Conservation (phyloP, 148 eudicot genomes). For the Diospyros kaki region DNA sequence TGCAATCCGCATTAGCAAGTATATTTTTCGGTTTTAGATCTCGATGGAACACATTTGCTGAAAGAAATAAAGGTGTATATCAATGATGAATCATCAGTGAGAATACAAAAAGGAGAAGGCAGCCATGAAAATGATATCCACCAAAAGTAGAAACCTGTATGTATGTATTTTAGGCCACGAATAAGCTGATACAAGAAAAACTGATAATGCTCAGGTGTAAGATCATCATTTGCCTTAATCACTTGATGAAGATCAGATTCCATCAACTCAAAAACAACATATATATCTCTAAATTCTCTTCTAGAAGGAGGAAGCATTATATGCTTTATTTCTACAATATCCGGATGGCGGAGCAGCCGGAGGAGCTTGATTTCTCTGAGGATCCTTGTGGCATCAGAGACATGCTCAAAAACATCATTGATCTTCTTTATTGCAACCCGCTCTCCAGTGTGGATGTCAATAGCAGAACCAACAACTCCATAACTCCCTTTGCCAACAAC, state of each 20-base stretch:
- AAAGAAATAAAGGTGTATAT: constrained; percentile 12
- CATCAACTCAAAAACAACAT: constrained; percentile 95
- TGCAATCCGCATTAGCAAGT: constrained; percentile 94
- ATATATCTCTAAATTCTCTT: constrained; percentile 86
- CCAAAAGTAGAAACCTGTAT: constrained; percentile 55
- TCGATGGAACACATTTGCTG: constrained; percentile 93
- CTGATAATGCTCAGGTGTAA: constrained; percentile 81
- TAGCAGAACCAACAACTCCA: constrained; percentile 92
- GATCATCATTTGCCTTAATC: constrained; percentile 87
- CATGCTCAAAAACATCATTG: constrained; percentile 96
- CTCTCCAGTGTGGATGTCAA: constrained; percentile 82
- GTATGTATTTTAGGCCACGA: constrained; percentile 83
- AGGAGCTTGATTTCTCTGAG: constrained; percentile 96
- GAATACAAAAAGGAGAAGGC: not conserved
- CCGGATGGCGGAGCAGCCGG: constrained; percentile 88
- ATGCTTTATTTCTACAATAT: constrained; percentile 88
- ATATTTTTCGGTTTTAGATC: constrained; percentile 93
- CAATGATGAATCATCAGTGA: not conserved
- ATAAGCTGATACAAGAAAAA: constrained; percentile 94
- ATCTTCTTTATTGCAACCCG: constrained; percentile 92
- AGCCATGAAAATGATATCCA: not conserved
- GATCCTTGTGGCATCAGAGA: constrained; percentile 93
- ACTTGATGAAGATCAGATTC: constrained; percentile 98
- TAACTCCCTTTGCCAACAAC: constrained; percentile 97
- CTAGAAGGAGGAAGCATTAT: constrained; percentile 96